Base-by-base conservation (phyloP, 352 stramenopile genomes). In the Blastocystis sp. region DNA sequence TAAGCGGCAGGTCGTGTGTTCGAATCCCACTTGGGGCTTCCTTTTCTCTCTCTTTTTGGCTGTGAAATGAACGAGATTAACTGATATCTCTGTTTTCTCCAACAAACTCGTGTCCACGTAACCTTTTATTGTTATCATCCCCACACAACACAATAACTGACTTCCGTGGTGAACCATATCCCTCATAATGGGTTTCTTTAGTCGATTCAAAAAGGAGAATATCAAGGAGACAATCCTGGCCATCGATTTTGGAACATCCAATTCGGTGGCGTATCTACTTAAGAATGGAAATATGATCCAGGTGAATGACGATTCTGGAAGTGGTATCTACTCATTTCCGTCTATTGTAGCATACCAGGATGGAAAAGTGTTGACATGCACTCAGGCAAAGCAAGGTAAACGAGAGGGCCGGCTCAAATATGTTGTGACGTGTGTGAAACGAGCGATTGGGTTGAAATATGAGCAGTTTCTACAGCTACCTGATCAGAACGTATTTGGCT, bases 231-330 rank as follows among this genome's bases (percentile, higher is more conserved):
- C 53, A 16, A 61, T 44, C 16, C 16, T 81, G 8, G 46, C 42
- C n/a, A 81, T 81, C 27, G 44, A 81, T 48, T 81, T 81, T 63
- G 69, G 46, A 27, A 65, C 69, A 14, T 42, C 46, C 8, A 81
- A 81, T 24, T 81, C 69, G n/a, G 38, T 51, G 42, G 69, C 38
- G 21, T 81, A 29, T 48, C 36, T 32, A 4, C 8, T 64, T 32
- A 81, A 46, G 2, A 61, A 61, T 1, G 36, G 36, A 44, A 44
- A 48, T 11, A 4, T 29, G 9, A 21, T 38, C 18, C 32, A 65
- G 18, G 16, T 81, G 0, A 21, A 32, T 4, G n/a, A 49, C 8
- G 27, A 64, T 32, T n/a, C 53, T 2, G 4, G 36, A 6, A 49
- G 1, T 36, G 63, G 63, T 48, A n/a, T 40, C 11, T 51, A 64